Evolutionary conservation across 768 basidiomycete genomes (phyloP).

Genomic region (Russula earlei): DNA sequence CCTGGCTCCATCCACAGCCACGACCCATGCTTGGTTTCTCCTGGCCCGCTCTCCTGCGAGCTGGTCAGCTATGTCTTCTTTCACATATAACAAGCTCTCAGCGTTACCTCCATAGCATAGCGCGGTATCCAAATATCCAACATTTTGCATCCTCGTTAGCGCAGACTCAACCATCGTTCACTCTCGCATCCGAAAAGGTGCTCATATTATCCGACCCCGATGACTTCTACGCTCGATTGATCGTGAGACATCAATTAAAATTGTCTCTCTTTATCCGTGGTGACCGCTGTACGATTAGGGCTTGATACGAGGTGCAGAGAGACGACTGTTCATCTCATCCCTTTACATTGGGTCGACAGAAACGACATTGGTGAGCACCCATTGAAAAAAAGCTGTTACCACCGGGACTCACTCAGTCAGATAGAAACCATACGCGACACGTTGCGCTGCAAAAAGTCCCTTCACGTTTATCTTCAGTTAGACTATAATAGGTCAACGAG

Average conservation of each 20-base stretch:
- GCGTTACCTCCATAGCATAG: background rate
- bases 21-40: background rate
- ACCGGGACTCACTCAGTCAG: slow-evolving; percentile 32
- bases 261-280: background rate
- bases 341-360: slow-evolving; percentile 82
- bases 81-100: background rate
- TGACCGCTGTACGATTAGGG: slow-evolving; percentile 34
- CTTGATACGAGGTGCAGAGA: slow-evolving; percentile 67
- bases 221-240: slow-evolving; percentile 13
- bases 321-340: slow-evolving; percentile 81
- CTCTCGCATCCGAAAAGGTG: slow-evolving; percentile 13
- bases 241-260: slow-evolving; percentile 3
- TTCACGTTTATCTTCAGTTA: slow-evolving; percentile 64
- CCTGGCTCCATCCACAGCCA: background rate
- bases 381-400: background rate
- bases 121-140: slow-evolving; percentile 7
- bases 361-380: slow-evolving; percentile 56
- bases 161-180: slow-evolving; percentile 17
- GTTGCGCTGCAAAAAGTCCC: slow-evolving; percentile 45
- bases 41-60: background rate
- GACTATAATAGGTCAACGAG: slow-evolving; percentile 78
- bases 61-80: background rate
- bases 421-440: slow-evolving; percentile 55
- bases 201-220: slow-evolving; percentile 11
- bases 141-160: slow-evolving; percentile 15